Evolutionary conservation across 257 asterid species (phyloP), one percentile per base, ranked within the genome.

Genomic region (Penstemon newberryi): DNA sequence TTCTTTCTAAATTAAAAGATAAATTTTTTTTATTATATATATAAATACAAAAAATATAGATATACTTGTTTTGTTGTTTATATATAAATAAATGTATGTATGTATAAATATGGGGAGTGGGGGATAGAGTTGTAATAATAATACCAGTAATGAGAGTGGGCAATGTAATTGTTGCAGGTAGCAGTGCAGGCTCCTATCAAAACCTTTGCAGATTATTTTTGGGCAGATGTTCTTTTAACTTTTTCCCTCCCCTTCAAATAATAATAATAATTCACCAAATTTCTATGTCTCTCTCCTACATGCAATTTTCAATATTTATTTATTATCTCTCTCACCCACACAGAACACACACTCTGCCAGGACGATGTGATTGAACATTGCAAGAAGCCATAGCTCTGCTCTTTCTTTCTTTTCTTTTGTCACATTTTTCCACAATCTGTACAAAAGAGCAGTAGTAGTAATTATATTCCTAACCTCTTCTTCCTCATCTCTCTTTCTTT

Each of bases 321-420:
- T 7, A 36, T 52, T 75, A 51, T 66, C 74, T 73, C 69, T 63
- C 76, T 10, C 71, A 37, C 81, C 60, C 71, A 6, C 33, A 25
- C 33, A 25, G 33, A 25, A 25, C 33, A 25, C 33, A 25, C 77
- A 65, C 68, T 70, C 83, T 82, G 85, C 72, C 86, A 78, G 57
- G 71, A 77, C 61, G 96, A 92, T 89, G 95, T 92, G 98, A 92
- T 84, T 78, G 89, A 83, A 85, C 98, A 83, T 79, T 25, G 33
- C 33, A 79, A 67, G 5, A 77, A 74, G 76, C 82, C 82, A 72
- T 71, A 40, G 76, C 84, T 52, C 82, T 79, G 33, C 73, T 74
- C 64, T 71, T 65, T 63, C 58, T 57, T 66, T 50, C 51, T 76
- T 73, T 61, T 62, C 69, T 25, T 25, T 25, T 25, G 33, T 77